Base-by-base conservation (phyloP, 2,329 filamentous ascomycete species). In the Chrysoporthe austroafricana region DNA sequence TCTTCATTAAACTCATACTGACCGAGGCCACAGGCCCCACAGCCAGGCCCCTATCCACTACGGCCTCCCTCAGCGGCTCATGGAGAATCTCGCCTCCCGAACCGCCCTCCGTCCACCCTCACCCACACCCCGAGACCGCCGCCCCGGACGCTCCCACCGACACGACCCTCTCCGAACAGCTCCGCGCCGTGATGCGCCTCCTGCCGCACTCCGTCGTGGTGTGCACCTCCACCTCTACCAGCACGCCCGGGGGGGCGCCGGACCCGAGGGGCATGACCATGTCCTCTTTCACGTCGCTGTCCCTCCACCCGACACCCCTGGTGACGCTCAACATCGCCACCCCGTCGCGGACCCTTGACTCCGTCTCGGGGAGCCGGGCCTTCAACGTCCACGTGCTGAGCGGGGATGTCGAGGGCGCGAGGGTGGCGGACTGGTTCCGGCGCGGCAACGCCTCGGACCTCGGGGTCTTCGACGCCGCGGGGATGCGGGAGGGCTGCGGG, bases 371-470 rank as follows among this genome's bases (percentile, higher is more conserved):
- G 16, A 82, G 78, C 56, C 72, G 80, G 0, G 73, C 72, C 16
- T 88, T 88, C 74, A 87, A 87, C 67, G 80, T 88, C 16, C 86
- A 89, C 69, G 73, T 88, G 6, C 80, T 88, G 0, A 76, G 80
- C 0, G 83, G 81, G 5, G 81, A 85, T 50, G 76, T 74, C 5
- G 72, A 75, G 1, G 86, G 86, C 13, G 85, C 83, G 6, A 73
- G 75, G 6, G 77, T 88, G 3, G 86, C 86, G 1, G 80, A 84
- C 62, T 80, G 83, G 67, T 86, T 88, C 70, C 82, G 84, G 4
- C 74, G 79, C 52, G 85, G 85, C 0, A 86, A 87, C 66, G 72
- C 75, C 2, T 77, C 74, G 2, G 76, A 67, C 9, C 66, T 76
- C 4, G 74, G 77, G 21, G 75, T 81, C 8, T 81, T 84, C 58